Evolutionary conservation across 2,329 filamentous ascomycete species (phyloP), one percentile per base, ranked within the genome.

Genomic region (Cordyceps cateniannulata): DNA sequence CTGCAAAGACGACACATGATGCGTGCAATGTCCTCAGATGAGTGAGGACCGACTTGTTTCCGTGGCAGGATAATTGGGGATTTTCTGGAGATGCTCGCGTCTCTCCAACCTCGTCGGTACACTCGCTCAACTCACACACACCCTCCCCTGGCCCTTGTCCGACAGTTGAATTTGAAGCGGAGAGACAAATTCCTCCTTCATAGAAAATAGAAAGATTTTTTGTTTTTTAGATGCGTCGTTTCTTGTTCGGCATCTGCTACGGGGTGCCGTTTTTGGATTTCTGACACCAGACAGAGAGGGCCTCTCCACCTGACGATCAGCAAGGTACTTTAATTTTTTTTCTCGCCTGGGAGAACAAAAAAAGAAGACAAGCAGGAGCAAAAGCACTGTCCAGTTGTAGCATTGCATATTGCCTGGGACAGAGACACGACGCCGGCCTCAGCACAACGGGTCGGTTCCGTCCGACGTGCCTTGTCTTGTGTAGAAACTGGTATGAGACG

Each of bases 61-160:
- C 44, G 44, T 57, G 54, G 55, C 45, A 58, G 55, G 10, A 49
- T 57, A 50, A 58, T 27, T 58, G 55, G 44, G 12, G 55, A 40
- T 22, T 40, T 40, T 27, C 45, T 58, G 44, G 32, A 48, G 27
- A 56, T 56, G 53, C 14, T 32, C 44, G 55, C n/a, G 20, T 49
- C 44, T 57, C n/a, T 58, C 55, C 44, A 58, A 58, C 20, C 44
- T 50, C 22, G 27, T 50, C 22, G 27, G n/a, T 16, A 20, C n/a
- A 12, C 18, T 45, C 35, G 24, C 20, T 35, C 54, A 40, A 58
- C 44, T 9, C 12, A 7, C 32, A 58, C 45, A 58, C 55, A 45
- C 55, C 55, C 55, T 58, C 55, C 55, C 55, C 44, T 49, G 29
- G 22, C 54, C 18, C 27, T 32, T 16, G 16, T 29, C 40, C 40